Evolutionary conservation across 2,329 filamentous ascomycete species (phyloP).

Genomic region (Elsinoe batatas): DNA sequence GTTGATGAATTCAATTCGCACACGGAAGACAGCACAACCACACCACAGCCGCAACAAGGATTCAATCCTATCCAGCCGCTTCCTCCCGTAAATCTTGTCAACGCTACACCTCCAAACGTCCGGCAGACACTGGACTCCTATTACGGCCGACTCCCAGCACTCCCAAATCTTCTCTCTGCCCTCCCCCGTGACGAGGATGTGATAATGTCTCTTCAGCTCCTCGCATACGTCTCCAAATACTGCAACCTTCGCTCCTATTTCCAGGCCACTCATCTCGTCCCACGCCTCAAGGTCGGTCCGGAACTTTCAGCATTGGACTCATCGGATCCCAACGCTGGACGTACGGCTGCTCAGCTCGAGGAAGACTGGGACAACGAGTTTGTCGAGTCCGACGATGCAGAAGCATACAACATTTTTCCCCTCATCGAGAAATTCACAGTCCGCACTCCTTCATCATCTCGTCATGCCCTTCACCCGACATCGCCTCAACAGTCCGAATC

Average conservation of each 20-base stretch:
- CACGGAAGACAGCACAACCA: conserved; percentile 59
- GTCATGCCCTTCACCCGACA: conserved; percentile 56
- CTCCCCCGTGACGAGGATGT: conserved; percentile 98
- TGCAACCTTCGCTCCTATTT: conserved; percentile 94
- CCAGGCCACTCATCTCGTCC: conserved; percentile 87
- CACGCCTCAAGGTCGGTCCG: conserved; percentile 77
- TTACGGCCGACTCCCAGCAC: conserved; percentile 20
- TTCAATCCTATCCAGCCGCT: conserved; percentile 49
- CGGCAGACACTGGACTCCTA: conserved; percentile 44
- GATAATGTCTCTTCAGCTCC: conserved; percentile 89
- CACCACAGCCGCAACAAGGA: conserved; percentile 32
- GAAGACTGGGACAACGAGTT: conserved; percentile 92
- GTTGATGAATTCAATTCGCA: conserved; percentile 81
- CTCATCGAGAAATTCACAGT: conserved; percentile 98
- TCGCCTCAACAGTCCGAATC: conserved; percentile 45
- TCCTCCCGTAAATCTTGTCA: conserved; percentile 54
- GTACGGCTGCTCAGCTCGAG: conserved; percentile 44
- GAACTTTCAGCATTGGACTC: conserved; percentile 74
- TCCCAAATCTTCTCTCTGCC: conserved; percentile 65
- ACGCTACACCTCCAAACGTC: conserved; percentile 64
- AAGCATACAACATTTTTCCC: conserved; percentile 73
- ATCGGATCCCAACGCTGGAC: conserved; percentile 34
- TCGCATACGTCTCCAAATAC: conserved; percentile 98
- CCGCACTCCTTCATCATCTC: conserved; percentile 41
- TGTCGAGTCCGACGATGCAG: conserved; percentile 25